A percentile compares a stretch with the other conserved stretches of the same genome.
These are phyloP conservation scores for Debaryomyces robertsiae DNA, from an alignment of 1,139 yeast species.

Conservation along the genomic window DNA sequence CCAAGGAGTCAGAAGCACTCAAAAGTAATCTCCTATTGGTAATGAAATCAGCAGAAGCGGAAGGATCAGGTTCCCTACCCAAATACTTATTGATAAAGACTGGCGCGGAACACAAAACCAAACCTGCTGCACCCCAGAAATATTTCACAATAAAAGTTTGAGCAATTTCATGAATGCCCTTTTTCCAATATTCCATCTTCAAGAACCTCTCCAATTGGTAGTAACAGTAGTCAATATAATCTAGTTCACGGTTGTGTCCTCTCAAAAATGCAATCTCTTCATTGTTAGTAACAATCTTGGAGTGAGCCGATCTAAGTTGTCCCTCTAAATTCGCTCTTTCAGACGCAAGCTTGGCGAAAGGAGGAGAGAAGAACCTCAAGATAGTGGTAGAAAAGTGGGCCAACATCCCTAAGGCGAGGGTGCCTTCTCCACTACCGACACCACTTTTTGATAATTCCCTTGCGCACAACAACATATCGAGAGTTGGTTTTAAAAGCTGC, in stretches of 20 bases:
- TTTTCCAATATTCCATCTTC: constrained; percentile 74
- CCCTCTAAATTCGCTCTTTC: constrained; percentile 84
- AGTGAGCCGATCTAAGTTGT: constrained; percentile 78
- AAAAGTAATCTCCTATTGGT: constrained; percentile 86
- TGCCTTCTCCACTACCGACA: constrained; percentile 84
- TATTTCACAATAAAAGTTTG: constrained; percentile 87
- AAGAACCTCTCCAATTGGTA: constrained; percentile 80
- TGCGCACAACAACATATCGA: constrained; percentile 82
- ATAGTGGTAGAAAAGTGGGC: constrained; percentile 81
- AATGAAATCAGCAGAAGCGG: constrained; percentile 74
- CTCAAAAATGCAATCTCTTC: constrained; percentile 88
- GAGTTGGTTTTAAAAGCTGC: constrained; percentile 82
- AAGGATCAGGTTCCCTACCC: constrained; percentile 50
- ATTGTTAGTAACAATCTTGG: constrained; percentile 73
- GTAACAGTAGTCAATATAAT: constrained; percentile 75
- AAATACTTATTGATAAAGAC: constrained; percentile 70
- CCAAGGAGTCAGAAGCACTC: constrained; percentile 87
- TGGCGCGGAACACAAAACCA: constrained; percentile 85
- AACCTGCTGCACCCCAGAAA: constrained; percentile 95
- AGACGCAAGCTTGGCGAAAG: constrained; percentile 81
- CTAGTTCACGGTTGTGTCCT: constrained; percentile 81
- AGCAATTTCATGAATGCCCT: constrained; percentile 74
- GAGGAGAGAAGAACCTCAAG: constrained; percentile 80
- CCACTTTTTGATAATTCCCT: constrained; percentile 75
- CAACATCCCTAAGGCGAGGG: constrained; percentile 74